These are phyloP conservation scores for Aspergillus amoenus DNA, from an alignment of 2,329 filamentous ascomycete species.

Conservation along the genomic window DNA sequence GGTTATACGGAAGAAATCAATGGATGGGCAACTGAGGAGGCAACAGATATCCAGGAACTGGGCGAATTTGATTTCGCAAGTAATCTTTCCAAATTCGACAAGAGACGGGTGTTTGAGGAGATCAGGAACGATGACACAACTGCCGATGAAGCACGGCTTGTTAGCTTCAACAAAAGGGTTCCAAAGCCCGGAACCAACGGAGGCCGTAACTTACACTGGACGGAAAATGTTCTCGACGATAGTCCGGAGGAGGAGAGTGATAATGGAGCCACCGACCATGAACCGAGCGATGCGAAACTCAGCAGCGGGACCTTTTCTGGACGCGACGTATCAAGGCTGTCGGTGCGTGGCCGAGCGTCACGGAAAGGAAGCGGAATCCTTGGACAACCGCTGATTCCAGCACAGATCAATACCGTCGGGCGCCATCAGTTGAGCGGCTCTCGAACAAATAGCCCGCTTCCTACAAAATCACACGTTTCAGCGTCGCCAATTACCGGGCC, in stretches of 20 bases:
- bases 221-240: constrained; percentile 88
- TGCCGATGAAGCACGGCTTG: constrained; percentile 86
- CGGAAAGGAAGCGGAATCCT: constrained; percentile 45
- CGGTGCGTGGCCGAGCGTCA: constrained; percentile 35
- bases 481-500: constrained; percentile 44
- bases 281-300: constrained; percentile 40
- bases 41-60: constrained; percentile 88
- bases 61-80: constrained; percentile 92
- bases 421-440: constrained; percentile 37
- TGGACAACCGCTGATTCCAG: constrained; percentile 36
- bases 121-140: constrained; percentile 85
- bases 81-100: constrained; percentile 92
- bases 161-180: constrained; percentile 76
- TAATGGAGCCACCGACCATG: constrained; percentile 60
- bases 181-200: constrained; percentile 66
- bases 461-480: constrained; percentile 41
- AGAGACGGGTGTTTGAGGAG: constrained; percentile 85
- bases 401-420: constrained; percentile 34
- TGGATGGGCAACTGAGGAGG: constrained; percentile 94
- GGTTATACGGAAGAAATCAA: constrained; percentile 61
- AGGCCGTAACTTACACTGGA: constrained; percentile 88
- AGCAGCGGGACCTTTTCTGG: constrained; percentile 49
- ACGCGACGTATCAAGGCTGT: constrained; percentile 40
- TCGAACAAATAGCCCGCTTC: constrained; percentile 40
- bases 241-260: constrained; percentile 71